Conservation (phyloP, 805 yeast genomes). For the Grigorovia yakushimaensis region DNA sequence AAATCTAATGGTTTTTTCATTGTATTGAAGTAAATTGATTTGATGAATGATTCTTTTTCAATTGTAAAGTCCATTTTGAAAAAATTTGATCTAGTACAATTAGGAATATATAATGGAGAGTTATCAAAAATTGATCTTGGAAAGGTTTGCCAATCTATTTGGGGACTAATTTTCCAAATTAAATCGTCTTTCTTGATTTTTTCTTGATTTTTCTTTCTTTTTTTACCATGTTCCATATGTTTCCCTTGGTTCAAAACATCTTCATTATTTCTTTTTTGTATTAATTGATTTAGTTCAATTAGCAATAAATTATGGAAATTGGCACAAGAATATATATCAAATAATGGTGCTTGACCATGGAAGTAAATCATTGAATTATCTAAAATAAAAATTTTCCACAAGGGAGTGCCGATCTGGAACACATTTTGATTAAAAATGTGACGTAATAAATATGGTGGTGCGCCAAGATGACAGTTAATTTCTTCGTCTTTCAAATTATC, state of each 20-base stretch:
- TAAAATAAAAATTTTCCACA: conserved; percentile 22
- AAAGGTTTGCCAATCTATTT: conserved; percentile 1
- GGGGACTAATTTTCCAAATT: conserved; percentile 2
- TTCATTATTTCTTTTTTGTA: neutral
- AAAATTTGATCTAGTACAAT: conserved; percentile 13
- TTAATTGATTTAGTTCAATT: conserved; percentile 9
- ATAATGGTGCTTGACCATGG: conserved; percentile 25
- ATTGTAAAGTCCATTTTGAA: conserved; percentile 14
- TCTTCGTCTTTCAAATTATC: conserved; percentile 18
- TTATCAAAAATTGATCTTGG: conserved; percentile 23
- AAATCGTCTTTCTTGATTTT: conserved; percentile 1
- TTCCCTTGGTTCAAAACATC: too few species aligned
- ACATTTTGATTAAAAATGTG: conserved; percentile 19
- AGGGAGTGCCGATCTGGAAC: conserved; percentile 18
- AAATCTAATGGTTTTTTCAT: conserved; percentile 20
- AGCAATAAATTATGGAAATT: conserved; percentile 20
- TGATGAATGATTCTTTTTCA: conserved; percentile 18
- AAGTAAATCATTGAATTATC: conserved; percentile 21
- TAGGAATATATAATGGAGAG: conserved; percentile 19
- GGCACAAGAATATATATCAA: conserved; percentile 26
- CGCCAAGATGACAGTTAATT: conserved; percentile 20
- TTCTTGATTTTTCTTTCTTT: neutral
- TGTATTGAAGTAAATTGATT: conserved; percentile 15
- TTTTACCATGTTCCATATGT: neutral
- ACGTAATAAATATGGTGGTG: conserved; percentile 22